Conservation (phyloP, 768 basidiomycete species). For the Lentinula boryana region DNA sequence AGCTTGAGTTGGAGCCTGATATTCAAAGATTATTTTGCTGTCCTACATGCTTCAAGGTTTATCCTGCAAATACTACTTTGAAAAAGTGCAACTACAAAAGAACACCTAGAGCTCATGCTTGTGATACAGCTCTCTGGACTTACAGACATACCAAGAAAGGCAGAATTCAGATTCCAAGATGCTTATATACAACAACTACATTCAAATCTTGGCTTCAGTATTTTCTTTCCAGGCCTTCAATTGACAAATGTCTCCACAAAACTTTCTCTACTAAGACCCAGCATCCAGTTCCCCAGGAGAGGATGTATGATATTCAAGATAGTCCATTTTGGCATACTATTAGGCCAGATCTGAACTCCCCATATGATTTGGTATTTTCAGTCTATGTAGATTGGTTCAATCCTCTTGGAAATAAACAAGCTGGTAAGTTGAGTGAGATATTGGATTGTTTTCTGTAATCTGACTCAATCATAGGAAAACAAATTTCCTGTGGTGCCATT, state of each 20-base stretch:
- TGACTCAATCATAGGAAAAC: slow-evolving; percentile 7
- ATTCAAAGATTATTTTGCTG: slow-evolving; percentile 19
- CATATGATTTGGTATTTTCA: slow-evolving; percentile 19
- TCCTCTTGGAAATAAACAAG: slow-evolving; percentile 18
- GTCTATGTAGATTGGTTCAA: slow-evolving; percentile 32
- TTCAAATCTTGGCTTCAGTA: too few relatives aligned
- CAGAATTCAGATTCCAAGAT: too few relatives aligned
- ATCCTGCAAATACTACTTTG: slow-evolving; percentile 12
- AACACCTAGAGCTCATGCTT: slow-evolving; percentile 13
- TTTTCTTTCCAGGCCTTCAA: too few relatives aligned
- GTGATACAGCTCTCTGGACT: slow-evolving; percentile 16
- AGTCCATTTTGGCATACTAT: too few relatives aligned
- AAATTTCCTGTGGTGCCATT: slow-evolving; percentile 12
- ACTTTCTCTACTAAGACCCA: too few relatives aligned
- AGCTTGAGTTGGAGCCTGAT: slow-evolving; percentile 14
- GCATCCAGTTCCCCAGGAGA: too few relatives aligned
- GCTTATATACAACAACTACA: too few relatives aligned
- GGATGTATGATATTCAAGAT: too few relatives aligned
- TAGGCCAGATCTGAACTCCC: neutral
- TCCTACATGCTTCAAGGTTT: slow-evolving; percentile 17
- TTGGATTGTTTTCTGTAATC: neutral
- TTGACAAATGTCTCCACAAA: too few relatives aligned
- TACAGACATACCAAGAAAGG: too few relatives aligned
- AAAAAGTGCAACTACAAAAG: slow-evolving; percentile 13
- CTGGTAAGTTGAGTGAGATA: slow-evolving; percentile 13